Base-by-base conservation (phyloP, 495 filamentous ascomycete species). In the Aspergillus affinis region DNA sequence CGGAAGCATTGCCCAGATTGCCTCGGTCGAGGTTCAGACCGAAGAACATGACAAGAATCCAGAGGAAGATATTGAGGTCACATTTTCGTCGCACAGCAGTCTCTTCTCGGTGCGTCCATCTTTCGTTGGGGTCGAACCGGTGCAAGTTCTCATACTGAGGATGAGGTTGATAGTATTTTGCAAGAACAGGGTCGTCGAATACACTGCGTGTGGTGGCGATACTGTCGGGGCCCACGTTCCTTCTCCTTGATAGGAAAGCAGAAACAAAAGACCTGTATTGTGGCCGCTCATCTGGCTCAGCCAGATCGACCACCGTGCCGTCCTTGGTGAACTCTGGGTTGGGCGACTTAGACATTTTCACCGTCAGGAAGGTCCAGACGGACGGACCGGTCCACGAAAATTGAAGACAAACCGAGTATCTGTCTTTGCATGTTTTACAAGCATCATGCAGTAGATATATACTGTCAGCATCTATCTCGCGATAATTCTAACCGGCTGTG, bases 1-100 rank as follows among this genome's bases (percentile, higher is more conserved):
- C 81, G 1, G 88, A 67, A 7, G 88, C 86, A 59, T 89, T 81
- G 15, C 69, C 63, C 50, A 90, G 78, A 61, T 91, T 92, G 18
- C 84, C 83, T n/a, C 89, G 80, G 62, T 93, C 89, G 2, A 91
- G 72, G 54, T 92, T 84, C 30, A 92, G 77, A 0, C 84, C 86
- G 54, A 91, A 90, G 76, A 95, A 96, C 69, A 86, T 88, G 60
- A 95, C 81, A 48, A 93, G 85, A 51, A 82, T 82, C 81, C 81
- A 82, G 18, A 74, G 30, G 29, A 78, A 77, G n/a, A 89, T 78
- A 17, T 64, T 69, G 19, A 62, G 58, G 60, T 84, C 82, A 0
- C 68, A 66, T 59, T 72, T 75, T 41, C 68, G 66, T 3, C 61
- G 58, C 9, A 73, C 58, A 4, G 44, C n/a, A 6, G 29, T 55